Base-by-base conservation (phyloP, 2,329 filamentous ascomycete genomes). In the Fusarium sp. region DNA sequence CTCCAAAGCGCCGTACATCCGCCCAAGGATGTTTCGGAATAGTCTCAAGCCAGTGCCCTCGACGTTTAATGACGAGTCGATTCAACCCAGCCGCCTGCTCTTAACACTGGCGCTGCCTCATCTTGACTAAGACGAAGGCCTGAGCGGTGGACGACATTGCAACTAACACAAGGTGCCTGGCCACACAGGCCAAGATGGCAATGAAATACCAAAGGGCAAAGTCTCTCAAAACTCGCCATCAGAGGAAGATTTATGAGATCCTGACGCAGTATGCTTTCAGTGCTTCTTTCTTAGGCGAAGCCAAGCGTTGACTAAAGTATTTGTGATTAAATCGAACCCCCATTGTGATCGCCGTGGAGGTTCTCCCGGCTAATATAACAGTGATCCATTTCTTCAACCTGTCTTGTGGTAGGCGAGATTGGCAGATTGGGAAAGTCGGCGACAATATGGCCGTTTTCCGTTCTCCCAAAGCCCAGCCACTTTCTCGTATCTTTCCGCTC, bases 381-480 rank as follows among this genome's bases (percentile, higher is more conserved):
- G 33, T 37, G 33, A 16, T 37, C 33, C 41, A 43, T 43, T 43
- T 43, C 41, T 43, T 43, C 13, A 11, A 43, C 11, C n/a, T 9
- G 10, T 10, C 10, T 43, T 11, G 39, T 20, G n/a, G 10, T 13
- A 43, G 41, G 41, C 41, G 41, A 43, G 41, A 43, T 43, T 43
- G 11, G 41, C n/a, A 43, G 41, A 43, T 43, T 43, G 11, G 41
- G 13, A 45, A 45, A 48, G 45, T 29, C 29, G 50, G 50, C 31
- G n/a, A 41, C 13, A 14, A 41, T 43, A 48, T n/a, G 29, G 35
- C 24, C 6, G 8, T 24, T 45, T 14, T 45, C 41, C 41, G 20
- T 24, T 45, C 35, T 33, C 59, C 22, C 24, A 52, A 16, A 39
- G 18, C 14, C 64, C 58, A 67, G 37, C 64, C 64, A 52, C 64